Percentiles rank a stretch among this genome's conserved stretches.
These are phyloP conservation scores for Datura wrightii DNA, from an alignment of 257 asterid species.

Conservation along the genomic window DNA sequence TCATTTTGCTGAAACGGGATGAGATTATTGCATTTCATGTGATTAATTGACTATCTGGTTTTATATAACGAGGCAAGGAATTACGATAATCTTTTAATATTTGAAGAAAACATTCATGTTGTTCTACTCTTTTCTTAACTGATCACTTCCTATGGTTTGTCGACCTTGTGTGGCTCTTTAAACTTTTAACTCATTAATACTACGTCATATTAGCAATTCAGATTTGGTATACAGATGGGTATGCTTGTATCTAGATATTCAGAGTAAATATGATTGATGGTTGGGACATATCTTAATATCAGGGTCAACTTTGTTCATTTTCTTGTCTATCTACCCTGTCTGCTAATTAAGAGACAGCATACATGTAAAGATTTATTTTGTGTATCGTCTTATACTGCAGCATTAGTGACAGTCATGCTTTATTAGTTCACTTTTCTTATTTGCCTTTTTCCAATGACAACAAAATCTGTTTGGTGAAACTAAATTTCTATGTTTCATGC, in stretches of 20 bases:
- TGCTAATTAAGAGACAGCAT: background rate
- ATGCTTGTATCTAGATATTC: background rate
- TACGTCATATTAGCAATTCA: background rate
- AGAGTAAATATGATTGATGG: background rate
- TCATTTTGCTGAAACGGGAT: background rate
- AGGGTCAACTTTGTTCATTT: constrained; percentile 1
- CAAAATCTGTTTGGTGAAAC: background rate
- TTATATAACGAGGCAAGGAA: background rate
- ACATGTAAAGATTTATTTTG: background rate
- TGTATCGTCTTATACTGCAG: background rate
- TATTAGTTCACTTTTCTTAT: constrained; percentile 5
- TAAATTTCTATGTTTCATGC: background rate
- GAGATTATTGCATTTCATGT: background rate
- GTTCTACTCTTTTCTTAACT: background rate
- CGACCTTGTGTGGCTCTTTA: background rate
- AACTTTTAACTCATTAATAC: background rate
- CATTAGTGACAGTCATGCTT: background rate
- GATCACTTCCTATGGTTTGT: background rate
- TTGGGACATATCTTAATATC: background rate
- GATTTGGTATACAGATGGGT: background rate
- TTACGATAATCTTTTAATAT: background rate
- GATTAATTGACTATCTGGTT: background rate
- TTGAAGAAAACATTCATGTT: background rate
- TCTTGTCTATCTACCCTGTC: background rate
- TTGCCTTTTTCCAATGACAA: constrained; percentile 13